Base-by-base conservation (phyloP, 805 yeast species). In the Kregervanrija fluxuum region DNA sequence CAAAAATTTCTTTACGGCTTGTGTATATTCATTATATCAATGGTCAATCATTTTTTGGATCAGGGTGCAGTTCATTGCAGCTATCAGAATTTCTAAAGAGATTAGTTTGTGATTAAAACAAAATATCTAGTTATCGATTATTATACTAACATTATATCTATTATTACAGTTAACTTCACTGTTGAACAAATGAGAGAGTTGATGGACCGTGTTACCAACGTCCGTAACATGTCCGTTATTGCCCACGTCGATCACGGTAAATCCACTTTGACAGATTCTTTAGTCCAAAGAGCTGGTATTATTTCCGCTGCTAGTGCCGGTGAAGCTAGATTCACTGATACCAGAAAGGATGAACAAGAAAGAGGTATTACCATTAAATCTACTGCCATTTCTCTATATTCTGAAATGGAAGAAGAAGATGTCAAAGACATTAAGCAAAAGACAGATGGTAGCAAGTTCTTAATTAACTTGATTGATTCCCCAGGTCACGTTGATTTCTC, bases 401-500 rank as follows among this genome's bases (percentile, higher is more conserved):
- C 97, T 62, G 83, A 85, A 70, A 80, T 89, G 84, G 62, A 66
- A 46, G 95, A 85, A 46, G 95, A 85, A 44, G 95, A 88, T 66
- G 81, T 77, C 56, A 85, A 84, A 71, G 87, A 81, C 62, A 91
- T 93, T 78, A 77, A 82, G 73, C 98, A 93, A 79, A 81, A 85
- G 75, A 82, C 93, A 56, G 84, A 70, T 15, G 98, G 98, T 74
- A 85, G 78, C 83, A 82, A 83, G 70, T 91, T 91, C 83, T 85
- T 91, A 77, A 82, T 91, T 62, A 91, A 91, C 88, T 82, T 91
- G 82, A 91, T 91, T 65, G 99, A 91, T 75, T 93, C 99, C 62
- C 99, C 99, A 76, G 99, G 99, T 86, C 99, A 91, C 97, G 98
- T 91, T 82, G 99, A 91, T 79, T 91, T 91, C 90, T 89, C 97